A percentile compares a stretch with the other conserved stretches of the same genome.
These are phyloP conservation scores for Wickerhamiella nectarea DNA, from an alignment of 805 yeast genomes.

Conservation along the genomic window DNA sequence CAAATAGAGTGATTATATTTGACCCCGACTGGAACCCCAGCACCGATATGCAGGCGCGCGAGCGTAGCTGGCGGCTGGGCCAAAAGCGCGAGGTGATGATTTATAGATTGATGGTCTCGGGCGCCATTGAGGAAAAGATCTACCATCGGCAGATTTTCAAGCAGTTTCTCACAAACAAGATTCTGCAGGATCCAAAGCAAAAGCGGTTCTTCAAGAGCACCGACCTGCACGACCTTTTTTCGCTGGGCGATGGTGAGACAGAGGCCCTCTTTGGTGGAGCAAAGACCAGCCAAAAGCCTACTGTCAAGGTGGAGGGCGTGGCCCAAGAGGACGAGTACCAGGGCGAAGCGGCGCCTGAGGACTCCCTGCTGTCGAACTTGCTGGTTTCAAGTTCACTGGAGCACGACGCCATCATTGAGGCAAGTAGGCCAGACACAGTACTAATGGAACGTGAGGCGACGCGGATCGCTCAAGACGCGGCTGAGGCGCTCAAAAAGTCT, in stretches of 20 bases:
- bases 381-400: slow-evolving; percentile 39
- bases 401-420: slow-evolving; percentile 64
- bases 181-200: slow-evolving; percentile 89
- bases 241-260: slow-evolving; percentile 60
- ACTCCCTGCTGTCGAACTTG: slow-evolving; percentile 47
- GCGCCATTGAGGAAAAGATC: slow-evolving; percentile 91
- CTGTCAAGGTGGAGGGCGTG: slow-evolving; percentile 16
- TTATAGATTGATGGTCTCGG: slow-evolving; percentile 83
- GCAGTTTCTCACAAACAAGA: slow-evolving; percentile 84
- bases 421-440: slow-evolving; percentile 37
- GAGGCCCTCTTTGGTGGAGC: slow-evolving; percentile 46
- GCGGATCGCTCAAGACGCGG: slow-evolving; percentile 48
- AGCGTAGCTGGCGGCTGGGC: slow-evolving; percentile 93
- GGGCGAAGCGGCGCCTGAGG: slow-evolving; percentile 16
- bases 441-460: slow-evolving; percentile 52
- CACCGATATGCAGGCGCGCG: slow-evolving; percentile 92
- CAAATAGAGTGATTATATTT: slow-evolving; percentile 81
- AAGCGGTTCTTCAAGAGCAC: slow-evolving; percentile 83
- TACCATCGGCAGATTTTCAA: slow-evolving; percentile 95
- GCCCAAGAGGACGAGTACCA: slow-evolving; percentile 30
- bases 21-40: slow-evolving; percentile 99
- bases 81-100: slow-evolving; percentile 86
- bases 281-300: slow-evolving; percentile 16
- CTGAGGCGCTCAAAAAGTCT: slow-evolving; percentile 43
- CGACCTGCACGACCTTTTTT: slow-evolving; percentile 79